Base-by-base conservation (phyloP, 2,329 filamentous ascomycete genomes). In the Ophiostoma triangulosporum region DNA sequence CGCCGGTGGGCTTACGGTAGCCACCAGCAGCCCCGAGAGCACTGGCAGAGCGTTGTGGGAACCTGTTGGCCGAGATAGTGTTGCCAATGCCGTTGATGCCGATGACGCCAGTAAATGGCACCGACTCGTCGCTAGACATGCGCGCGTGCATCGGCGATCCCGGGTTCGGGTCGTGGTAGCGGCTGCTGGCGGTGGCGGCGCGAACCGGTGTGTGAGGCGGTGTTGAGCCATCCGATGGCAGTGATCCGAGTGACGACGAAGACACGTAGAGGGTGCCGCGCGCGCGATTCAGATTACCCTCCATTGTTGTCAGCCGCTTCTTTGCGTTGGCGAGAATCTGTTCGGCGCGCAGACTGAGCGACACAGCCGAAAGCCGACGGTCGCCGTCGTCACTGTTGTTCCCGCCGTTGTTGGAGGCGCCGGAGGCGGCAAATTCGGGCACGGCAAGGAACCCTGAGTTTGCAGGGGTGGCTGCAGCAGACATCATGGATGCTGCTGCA, bases 251-350 rank as follows among this genome's bases (percentile, higher is more conserved):
- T 59, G 82, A 80, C 15, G 84, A 83, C 14, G 74, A 70, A 24
- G 72, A 75, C 20, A 79, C 70, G 54, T 88, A 82, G 7, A 73
- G 66, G 3, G 78, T 87, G 62, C 78, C 88, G 6, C 86, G 84
- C 38, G 82, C 90, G 57, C 88, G 83, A 54, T 77, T 83, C 20
- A 96, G 73, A 61, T 96, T 96, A 35, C 85, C 88, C 68, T 96
- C 91, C 89, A 96, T 95, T 31, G 87, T 86, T 88, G 87, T 93
- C 57, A 97, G 73, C 61, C 89, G 78, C 65, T 82, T 84, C 70
- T 96, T 96, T 31, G 91, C 91, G 68, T 95, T 95, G 54, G 89
- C 88, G 53, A 97, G 74, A 64, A 96, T 96, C 63, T 90, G 76
- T 65, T 96, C 90, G 1, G 90, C 90, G 61, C 88, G 80, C 60